Evolutionary conservation across 2,329 filamentous ascomycete genomes (phyloP), one percentile per base, ranked within the genome.

Genomic region (Neonectria punicea): DNA sequence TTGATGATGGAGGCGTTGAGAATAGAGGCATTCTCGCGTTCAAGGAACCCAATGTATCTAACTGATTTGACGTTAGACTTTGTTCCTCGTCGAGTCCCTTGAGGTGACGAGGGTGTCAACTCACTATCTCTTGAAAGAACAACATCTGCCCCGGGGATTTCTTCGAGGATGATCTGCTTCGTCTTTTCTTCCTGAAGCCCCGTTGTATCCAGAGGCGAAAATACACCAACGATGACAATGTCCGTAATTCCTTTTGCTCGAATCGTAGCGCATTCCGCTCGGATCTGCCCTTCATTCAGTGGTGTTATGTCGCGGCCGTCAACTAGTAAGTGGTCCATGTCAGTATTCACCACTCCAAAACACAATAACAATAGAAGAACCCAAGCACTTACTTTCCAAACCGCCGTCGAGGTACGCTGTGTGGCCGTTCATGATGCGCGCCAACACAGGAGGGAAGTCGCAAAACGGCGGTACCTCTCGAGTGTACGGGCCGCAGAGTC

Each of bases 21-120:
- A 20, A 90, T 88, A 1, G 86, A 84, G 0, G 88, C 87, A 71
- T 90, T 90, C 74, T 90, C 88, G 16, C 88, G 81, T 75, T 89
- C 87, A 10, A 89, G 76, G 56, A 88, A 86, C 53, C 78, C 85
- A 4, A 84, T 73, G 68, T 81, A 30, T 9, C 30, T 8, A 30
- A 30, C 30, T 30, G 2, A 9, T 30, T 5, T 5, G 30, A 30
- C 30, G 30, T 30, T 30, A 30, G 30, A 30, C 30, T 30, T 8
- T 7, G 30, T 9, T 30, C 30, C 30, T 7, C 6, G 2, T 5
- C 9, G 9, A 30, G 4, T 5, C 9, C 5, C 8, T 30, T 9
- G 30, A 5, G 30, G 30, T 30, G 8, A 30, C 9, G 30, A 9
- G 30, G 30, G 30, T n/a, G 8, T 30, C 8, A 9, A 86, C 2